phyloP scores from a whole-genome alignment of 805 yeast species.

The Saccharomycopsis capsularis region DNA sequence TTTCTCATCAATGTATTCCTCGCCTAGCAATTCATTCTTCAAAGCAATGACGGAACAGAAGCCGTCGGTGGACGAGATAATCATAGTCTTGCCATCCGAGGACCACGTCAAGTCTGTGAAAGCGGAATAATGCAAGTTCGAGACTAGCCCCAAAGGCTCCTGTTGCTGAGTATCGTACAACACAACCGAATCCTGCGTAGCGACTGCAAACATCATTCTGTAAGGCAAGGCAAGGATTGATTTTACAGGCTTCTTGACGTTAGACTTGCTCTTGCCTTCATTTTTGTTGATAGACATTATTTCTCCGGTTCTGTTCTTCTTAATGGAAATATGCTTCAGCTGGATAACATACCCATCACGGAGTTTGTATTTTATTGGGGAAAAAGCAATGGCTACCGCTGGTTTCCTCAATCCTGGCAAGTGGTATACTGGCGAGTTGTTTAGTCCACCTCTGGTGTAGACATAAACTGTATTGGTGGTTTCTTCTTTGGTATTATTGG shows the following conservation, averaged over 20 bases:
- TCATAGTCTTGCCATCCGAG: conserved; percentile 58
- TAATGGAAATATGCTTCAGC: neutral
- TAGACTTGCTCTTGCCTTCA: neutral
- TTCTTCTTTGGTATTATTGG: conserved; percentile 34
- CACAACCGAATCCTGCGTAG: conserved; percentile 78
- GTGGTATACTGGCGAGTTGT: conserved; percentile 65
- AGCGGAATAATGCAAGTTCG: conserved; percentile 81
- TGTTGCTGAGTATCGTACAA: conserved; percentile 72
- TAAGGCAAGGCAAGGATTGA: conserved; percentile 57
- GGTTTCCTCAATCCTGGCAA: conserved; percentile 78
- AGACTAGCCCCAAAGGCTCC: conserved; percentile 63
- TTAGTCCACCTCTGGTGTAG: conserved; percentile 63
- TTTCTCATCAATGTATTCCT: neutral
- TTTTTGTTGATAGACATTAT: neutral
- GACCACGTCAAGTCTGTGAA: conserved; percentile 88
- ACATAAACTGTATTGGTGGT: conserved; percentile 66
- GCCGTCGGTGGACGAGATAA: conserved; percentile 87
- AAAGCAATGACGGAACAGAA: conserved; percentile 61
- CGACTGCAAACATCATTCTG: conserved; percentile 84
- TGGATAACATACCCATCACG: conserved; percentile 12
- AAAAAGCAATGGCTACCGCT: conserved; percentile 74
- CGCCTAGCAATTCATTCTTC: neutral
- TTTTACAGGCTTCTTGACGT: neutral
- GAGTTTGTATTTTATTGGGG: conserved; percentile 53
- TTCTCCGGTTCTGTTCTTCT: neutral